Evolutionary conservation across 2,329 filamentous ascomycete species (phyloP), one percentile per base, ranked within the genome.

Genomic region (Fusarium sp.): DNA sequence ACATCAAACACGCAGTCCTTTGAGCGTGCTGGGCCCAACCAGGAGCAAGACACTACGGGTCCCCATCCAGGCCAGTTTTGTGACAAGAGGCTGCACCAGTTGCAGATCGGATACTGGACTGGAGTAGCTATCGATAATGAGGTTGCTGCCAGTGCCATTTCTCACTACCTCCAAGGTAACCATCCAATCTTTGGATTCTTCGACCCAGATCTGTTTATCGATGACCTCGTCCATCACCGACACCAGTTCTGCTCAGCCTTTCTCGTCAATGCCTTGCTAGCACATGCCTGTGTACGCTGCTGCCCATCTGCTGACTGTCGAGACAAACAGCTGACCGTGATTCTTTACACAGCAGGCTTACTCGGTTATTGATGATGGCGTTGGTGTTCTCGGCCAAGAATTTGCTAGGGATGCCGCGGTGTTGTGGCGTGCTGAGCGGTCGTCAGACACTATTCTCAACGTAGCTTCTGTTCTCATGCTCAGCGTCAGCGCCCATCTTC

Each of bases 171-270:
- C 1, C 53, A 61, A 41, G 72, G 71, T 6, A 73, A 76, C 9
- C 72, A 77, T 42, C 73, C 74, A 0, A 63, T 77, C 1, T 63
- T 77, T 6, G 75, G 73, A 3, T 50, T 73, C 2, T 77, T 77
- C 38, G 69, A 75, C 25, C 57, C 75, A 0, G n/a, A 67, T 25
- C 64, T 75, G 2, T 74, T 77, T 39, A 57, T 77, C 27, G 45
- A 54, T 9, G 72, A 76, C 49, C 60, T 77, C 3, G 53, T 76
- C 9, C 38, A 57, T 25, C 59, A 58, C 6, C 48, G 41, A 23
- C 49, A 58, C 6, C 55, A 59, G 0, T 71, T 71, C 36, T 77
- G 74, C 29, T 77, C 73, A 7, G 48, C 58, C 1, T 72, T 76
- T 21, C 61, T 77, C 0, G 71, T 76, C 4, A 69, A 70, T 42